A percentile compares a stretch with the other conserved stretches of the same genome.
These are phyloP conservation scores for Abortiporus biennis DNA, from an alignment of 1,284 basidiomycete species.

Conservation along the genomic window DNA sequence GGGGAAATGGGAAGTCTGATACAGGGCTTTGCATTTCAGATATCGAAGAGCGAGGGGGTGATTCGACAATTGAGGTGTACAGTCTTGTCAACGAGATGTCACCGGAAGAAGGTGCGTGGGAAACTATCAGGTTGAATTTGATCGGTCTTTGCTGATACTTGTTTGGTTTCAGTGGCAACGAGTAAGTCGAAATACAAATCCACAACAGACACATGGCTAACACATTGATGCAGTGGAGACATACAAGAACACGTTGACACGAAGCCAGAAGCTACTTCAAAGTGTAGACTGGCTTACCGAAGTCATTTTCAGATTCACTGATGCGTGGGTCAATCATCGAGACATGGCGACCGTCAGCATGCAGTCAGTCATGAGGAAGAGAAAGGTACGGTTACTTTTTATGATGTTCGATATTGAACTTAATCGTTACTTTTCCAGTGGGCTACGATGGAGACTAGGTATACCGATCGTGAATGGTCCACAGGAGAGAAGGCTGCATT, in stretches of 20 bases:
- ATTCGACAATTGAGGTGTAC: slow-evolving; percentile 68
- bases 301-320: slow-evolving; percentile 59
- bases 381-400: slow-evolving; percentile 47
- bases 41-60: slow-evolving; percentile 59
- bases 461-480: slow-evolving; percentile 68
- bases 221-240: slow-evolving; percentile 50
- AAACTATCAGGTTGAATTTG: slow-evolving; percentile 1
- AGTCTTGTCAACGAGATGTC: slow-evolving; percentile 57
- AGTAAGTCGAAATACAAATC: slow-evolving; percentile 27
- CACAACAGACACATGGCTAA: neutral
- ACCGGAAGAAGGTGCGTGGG: slow-evolving; percentile 53
- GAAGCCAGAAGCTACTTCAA: slow-evolving; percentile 39
- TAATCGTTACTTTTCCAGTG: slow-evolving; percentile 38
- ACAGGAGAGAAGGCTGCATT: slow-evolving; percentile 68
- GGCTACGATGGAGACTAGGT: slow-evolving; percentile 63
- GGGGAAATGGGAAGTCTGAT: slow-evolving; percentile 1
- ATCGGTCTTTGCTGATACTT: slow-evolving; percentile 9
- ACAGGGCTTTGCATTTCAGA: slow-evolving; percentile 20
- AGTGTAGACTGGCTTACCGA: slow-evolving; percentile 79
- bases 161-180: slow-evolving; percentile 37
- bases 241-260: slow-evolving; percentile 46
- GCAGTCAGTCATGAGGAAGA: slow-evolving; percentile 45
- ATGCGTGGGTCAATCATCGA: slow-evolving; percentile 48
- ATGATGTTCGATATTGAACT: neutral
- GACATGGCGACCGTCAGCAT: slow-evolving; percentile 57